These are phyloP conservation scores for Pyrrhoderma lamaoense DNA, from an alignment of 1,284 basidiomycete genomes.

Conservation along the genomic window DNA sequence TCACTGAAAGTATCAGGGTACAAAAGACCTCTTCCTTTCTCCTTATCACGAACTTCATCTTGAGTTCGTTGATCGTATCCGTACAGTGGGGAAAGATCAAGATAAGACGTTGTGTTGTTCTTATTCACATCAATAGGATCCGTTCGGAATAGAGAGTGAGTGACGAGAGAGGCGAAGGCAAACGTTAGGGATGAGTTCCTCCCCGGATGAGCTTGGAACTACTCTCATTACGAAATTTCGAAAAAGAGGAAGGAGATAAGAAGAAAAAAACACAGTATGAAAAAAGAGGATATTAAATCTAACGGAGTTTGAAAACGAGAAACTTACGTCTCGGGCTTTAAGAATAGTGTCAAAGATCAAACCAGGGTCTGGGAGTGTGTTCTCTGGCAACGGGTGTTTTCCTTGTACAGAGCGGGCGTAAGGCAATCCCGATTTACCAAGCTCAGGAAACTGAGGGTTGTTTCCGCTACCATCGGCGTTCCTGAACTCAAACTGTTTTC, in stretches of 20 bases:
- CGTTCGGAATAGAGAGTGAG: conserved; percentile 40
- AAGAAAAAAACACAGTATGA: conserved; percentile 42
- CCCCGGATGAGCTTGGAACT: conserved; percentile 32
- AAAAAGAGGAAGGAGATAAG: too few relatives aligned
- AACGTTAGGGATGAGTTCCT: conserved; percentile 45
- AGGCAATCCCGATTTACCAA: conserved; percentile 37
- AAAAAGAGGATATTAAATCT: too few relatives aligned
- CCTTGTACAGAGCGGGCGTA: conserved; percentile 42
- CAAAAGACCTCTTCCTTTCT: conserved; percentile 34
- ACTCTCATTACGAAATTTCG: neutral
- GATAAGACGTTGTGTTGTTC: conserved; percentile 51
- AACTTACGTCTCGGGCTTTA: conserved; percentile 29
- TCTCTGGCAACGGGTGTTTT: conserved; percentile 24
- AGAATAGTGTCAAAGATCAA: conserved; percentile 44
- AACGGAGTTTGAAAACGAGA: conserved; percentile 32
- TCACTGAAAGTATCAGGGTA: conserved; percentile 39
- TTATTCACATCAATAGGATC: conserved; percentile 32
- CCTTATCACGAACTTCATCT: conserved; percentile 35
- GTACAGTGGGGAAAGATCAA: conserved; percentile 38
- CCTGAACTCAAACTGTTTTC: conserved; percentile 28
- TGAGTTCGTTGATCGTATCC: conserved; percentile 29
- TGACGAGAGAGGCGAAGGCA: conserved; percentile 40
- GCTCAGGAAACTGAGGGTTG: conserved; percentile 31
- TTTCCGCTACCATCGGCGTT: conserved; percentile 39
- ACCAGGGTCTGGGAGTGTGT: conserved; percentile 39